Evolutionary conservation across 1,139 yeast genomes (phyloP).

Genomic region (Suhomyces yuchorum): DNA sequence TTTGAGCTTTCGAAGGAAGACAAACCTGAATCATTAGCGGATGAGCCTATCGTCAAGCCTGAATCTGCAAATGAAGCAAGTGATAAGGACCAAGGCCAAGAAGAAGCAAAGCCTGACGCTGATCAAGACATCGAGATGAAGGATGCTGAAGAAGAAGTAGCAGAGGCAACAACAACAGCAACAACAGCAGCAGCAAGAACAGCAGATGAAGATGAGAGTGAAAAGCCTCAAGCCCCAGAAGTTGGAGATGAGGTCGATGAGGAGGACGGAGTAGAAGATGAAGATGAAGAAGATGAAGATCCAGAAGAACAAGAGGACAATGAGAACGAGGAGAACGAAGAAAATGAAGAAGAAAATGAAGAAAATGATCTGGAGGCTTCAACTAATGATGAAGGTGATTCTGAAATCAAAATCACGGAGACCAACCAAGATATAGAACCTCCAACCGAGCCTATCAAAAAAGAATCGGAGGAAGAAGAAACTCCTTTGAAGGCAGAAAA

Average conservation of each 20-base stretch:
- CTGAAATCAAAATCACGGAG: background rate
- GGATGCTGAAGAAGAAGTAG: background rate
- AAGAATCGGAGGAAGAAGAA: slow-evolving; percentile 1
- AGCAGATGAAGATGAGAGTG: background rate
- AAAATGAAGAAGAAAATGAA: background rate
- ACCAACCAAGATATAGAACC: background rate
- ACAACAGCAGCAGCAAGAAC: background rate
- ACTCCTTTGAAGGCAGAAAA: background rate
- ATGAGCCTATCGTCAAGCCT: background rate
- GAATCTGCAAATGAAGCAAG: background rate
- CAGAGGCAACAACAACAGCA: background rate
- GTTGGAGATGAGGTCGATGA: slow-evolving; percentile 1
- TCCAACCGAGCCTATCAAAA: background rate
- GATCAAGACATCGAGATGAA: slow-evolving; percentile 12
- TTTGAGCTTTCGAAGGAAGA: slow-evolving; percentile 1
- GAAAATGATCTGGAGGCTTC: slow-evolving; percentile 11
- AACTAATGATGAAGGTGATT: slow-evolving; percentile 7
- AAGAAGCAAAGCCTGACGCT: background rate
- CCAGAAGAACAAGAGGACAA: slow-evolving; percentile 3
- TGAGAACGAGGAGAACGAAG: slow-evolving; percentile 7
- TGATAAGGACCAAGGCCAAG: background rate
- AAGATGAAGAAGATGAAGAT: background rate
- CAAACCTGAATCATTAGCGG: background rate
- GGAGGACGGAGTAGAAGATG: background rate
- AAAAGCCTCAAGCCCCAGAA: background rate